These are phyloP conservation scores for Penicillium griseofulvum DNA, from an alignment of 2,329 filamentous ascomycete species.

Conservation along the genomic window DNA sequence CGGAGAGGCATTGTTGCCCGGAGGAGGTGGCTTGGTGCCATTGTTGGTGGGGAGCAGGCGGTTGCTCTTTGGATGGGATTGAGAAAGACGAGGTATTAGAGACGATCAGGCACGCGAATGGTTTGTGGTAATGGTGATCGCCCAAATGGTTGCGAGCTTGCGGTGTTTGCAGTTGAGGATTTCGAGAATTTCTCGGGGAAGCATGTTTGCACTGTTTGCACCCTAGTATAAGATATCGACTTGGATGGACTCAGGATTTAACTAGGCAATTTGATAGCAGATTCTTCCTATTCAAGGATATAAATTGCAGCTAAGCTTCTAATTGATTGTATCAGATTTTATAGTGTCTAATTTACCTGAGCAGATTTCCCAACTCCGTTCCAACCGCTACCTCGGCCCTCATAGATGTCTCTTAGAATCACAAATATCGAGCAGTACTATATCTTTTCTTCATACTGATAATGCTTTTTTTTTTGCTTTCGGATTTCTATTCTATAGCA, in stretches of 20 bases:
- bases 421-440: too few relatives aligned
- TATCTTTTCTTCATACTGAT: too few relatives aligned
- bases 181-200: constrained; percentile 32
- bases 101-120: neutral
- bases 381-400: neutral
- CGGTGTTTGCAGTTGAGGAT: constrained; percentile 13
- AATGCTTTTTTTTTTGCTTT: too few relatives aligned
- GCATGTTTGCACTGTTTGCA: constrained; percentile 32
- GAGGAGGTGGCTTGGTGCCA: constrained; percentile 32
- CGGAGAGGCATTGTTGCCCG: constrained; percentile 35
- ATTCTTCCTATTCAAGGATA: neutral
- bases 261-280: neutral
- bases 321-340: neutral
- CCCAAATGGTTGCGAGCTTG: constrained; percentile 7
- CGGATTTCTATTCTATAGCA: too few relatives aligned
- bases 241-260: neutral
- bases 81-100: neutral
- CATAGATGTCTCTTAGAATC: neutral
- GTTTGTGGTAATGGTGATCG: neutral
- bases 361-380: neutral
- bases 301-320: neutral
- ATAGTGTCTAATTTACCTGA: neutral
- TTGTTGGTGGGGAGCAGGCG: constrained; percentile 13
- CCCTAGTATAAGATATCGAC: neutral
- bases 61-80: neutral